Base-by-base conservation (phyloP, 73 alveolate species). In the Chromera velia region DNA sequence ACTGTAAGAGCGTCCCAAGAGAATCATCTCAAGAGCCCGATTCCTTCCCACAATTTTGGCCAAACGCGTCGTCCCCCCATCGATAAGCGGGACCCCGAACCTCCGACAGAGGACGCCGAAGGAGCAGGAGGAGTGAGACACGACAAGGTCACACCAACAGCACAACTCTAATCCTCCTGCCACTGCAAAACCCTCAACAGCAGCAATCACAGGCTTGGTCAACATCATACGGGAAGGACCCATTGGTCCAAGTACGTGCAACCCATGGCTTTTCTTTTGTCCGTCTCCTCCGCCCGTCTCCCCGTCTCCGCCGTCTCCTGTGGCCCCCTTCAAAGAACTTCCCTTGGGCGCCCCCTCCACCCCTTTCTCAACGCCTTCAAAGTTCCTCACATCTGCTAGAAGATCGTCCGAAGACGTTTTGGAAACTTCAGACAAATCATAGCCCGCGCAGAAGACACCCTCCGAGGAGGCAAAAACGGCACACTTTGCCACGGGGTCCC, bases 101-200 rank as follows among this genome's bases (percentile, higher is more conserved):
- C 78, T 70, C 28, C 78, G 33, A 29, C 78, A 70, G 9, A 70
- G 45, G 0, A 70, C 78, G 33, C 78, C 78, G 45, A 70, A 70
- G 45, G 45, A 62, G 28, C 78, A 70, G 1, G 0, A 22, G 9
- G 22, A 34, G 32, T 70, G 33, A 24, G 78, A 70, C 28, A 70
- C 78, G 26, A 70, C n/a, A 62, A 70, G 33, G 9, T 70, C 78
- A 30, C 78, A 70, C 78, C 78, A 70, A 28, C 33, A 70, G 45
- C 78, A 34, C 45, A 70, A 70, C 45, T 70, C 78, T 28, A 70
- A 33, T 28, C 78, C 78, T 70, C 78, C 78, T 70, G 78, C 78
- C 27, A 70, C 78, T 26, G 78, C 78, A 70, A 28, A 70, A 6
- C 78, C 78, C n/a, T 70, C 78, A n/a, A 70, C 68, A 24, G 78